Evolutionary conservation across 2,329 filamentous ascomycete genomes (phyloP).

Genomic region (Penicillium brasilianum): DNA sequence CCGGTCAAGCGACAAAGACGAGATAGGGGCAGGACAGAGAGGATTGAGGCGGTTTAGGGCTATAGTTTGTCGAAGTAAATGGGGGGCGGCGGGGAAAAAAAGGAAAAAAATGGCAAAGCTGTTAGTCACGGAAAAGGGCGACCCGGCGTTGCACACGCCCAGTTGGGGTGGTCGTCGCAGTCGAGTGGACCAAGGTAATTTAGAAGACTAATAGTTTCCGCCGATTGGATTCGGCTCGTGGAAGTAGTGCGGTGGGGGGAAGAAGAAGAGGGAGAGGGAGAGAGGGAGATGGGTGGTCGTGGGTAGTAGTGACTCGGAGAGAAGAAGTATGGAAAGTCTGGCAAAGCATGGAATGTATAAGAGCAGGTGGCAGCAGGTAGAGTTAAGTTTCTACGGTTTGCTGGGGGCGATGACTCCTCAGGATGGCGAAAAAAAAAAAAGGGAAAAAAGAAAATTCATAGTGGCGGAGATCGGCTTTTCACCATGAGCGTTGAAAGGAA

Average conservation of each 20-base stretch:
- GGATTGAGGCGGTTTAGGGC: constrained; percentile 13
- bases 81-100: constrained; percentile 31
- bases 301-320: neutral
- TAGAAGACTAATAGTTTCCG: constrained; percentile 11
- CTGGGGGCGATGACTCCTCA: constrained; percentile 6
- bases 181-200: constrained; percentile 5
- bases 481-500: neutral
- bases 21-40: constrained; percentile 1
- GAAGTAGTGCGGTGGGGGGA: neutral
- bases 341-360: neutral
- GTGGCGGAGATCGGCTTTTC: constrained; percentile 9
- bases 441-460: neutral
- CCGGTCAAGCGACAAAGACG: constrained; percentile 25
- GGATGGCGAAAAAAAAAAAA: constrained; percentile 6
- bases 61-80: constrained; percentile 17
- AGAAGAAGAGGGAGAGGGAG: neutral
- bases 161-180: constrained; percentile 8
- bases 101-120: constrained; percentile 32
- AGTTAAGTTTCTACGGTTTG: constrained; percentile 2
- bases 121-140: constrained; percentile 44
- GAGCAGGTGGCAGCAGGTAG: constrained; percentile 1
- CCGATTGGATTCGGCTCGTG: constrained; percentile 10
- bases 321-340: neutral
- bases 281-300: no score
- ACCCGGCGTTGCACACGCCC: constrained; percentile 24